Conservation (phyloP, 129 eudicot genomes). For the Chrysanthemum lavandulifolium region DNA sequence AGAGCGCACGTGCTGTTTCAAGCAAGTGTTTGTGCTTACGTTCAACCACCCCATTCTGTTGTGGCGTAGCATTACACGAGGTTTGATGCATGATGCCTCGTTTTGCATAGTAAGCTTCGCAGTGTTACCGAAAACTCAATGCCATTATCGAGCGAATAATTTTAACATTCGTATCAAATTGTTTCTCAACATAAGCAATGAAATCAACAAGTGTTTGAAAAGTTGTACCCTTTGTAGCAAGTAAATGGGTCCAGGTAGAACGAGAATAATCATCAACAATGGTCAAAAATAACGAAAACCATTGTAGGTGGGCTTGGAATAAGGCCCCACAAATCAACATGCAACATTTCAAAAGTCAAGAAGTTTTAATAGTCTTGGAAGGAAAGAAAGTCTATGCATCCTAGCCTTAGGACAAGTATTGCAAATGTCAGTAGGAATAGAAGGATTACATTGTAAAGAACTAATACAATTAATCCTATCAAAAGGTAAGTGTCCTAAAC, state of each 20-base stretch:
- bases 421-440: not conserved
- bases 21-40: not conserved
- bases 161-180: not conserved
- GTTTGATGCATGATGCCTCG: not conserved
- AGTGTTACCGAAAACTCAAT: not conserved
- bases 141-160: not conserved
- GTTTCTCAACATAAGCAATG: not conserved
- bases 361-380: not conserved
- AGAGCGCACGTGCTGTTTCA: not conserved
- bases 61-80: not conserved
- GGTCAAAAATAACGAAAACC: not conserved
- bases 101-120: not conserved
- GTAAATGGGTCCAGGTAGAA: not conserved
- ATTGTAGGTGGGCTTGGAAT: not conserved
- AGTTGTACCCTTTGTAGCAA: not conserved
- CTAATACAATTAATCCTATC: not conserved
- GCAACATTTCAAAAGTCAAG: not conserved
- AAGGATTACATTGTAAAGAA: not conserved
- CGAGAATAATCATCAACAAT: conserved; percentile 5
- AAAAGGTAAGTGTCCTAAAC: not conserved
- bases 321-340: conserved; percentile 8
- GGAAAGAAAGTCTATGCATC: conserved; percentile 4
- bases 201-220: not conserved
- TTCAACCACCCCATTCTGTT: conserved; percentile 10
- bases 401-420: not conserved